phyloP scores from a whole-genome alignment of 1,284 basidiomycete genomes.

The Microbotryum saponariae region DNA sequence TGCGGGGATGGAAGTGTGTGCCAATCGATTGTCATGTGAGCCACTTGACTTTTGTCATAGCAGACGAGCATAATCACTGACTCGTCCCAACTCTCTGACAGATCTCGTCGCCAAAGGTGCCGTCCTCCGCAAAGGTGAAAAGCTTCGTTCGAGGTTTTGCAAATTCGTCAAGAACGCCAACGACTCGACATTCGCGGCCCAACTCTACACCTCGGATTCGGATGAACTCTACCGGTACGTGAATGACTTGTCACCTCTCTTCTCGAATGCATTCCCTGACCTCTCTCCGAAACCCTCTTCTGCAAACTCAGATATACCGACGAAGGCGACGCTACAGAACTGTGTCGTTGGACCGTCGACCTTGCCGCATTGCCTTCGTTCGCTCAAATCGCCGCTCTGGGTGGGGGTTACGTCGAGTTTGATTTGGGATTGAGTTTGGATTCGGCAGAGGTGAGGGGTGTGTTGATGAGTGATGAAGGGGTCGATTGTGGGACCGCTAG shows the following conservation, averaged over 20 bases:
- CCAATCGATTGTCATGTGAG: constrained; percentile 54
- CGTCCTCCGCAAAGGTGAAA: constrained; percentile 73
- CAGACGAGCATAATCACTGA: neutral
- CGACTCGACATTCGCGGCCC: constrained; percentile 55
- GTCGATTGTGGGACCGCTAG: constrained; percentile 28
- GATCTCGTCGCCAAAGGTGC: constrained; percentile 71
- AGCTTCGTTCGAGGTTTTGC: constrained; percentile 68
- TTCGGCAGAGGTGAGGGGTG: constrained; percentile 29
- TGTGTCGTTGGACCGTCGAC: constrained; percentile 80
- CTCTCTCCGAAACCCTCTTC: neutral
- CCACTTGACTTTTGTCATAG: too few relatives aligned
- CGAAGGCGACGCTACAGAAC: constrained; percentile 45
- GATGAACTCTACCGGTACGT: constrained; percentile 26
- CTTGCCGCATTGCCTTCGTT: constrained; percentile 55
- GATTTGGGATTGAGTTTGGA: constrained; percentile 28
- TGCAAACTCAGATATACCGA: constrained; percentile 55
- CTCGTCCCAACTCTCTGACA: neutral
- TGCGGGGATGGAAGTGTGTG: constrained; percentile 64
- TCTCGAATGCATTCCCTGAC: constrained; percentile 15
- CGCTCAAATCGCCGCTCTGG: constrained; percentile 36
- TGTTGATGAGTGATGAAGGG: constrained; percentile 32
- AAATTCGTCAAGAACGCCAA: constrained; percentile 55
- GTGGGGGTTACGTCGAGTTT: constrained; percentile 40
- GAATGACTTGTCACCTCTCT: neutral
- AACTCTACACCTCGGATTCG: constrained; percentile 61